phyloP scores from a whole-genome alignment of 257 asterid species.

The Plantago elongata region DNA sequence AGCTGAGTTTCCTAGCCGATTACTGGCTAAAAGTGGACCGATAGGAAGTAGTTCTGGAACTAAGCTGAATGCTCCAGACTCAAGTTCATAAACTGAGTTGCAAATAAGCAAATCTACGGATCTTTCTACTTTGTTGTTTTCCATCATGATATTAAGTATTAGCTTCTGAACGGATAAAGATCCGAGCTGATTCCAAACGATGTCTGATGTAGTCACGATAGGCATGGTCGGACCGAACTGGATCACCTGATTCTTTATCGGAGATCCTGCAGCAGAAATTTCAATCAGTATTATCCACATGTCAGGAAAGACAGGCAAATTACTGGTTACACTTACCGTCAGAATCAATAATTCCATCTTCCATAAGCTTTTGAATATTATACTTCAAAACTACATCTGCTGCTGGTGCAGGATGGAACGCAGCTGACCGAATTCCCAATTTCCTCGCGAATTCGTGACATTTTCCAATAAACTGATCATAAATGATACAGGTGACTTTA shows the following conservation, averaged over 20 bases:
- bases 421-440: no score
- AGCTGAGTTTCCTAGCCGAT: constrained; percentile 14
- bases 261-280: constrained; percentile 21
- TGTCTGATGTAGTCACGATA: constrained; percentile 24
- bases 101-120: constrained; percentile 28
- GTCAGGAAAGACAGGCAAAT: no score
- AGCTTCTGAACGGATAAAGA: constrained; percentile 5
- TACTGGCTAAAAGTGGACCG: constrained; percentile 29
- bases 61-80: constrained; percentile 32
- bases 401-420: no score
- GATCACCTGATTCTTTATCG: constrained; percentile 13
- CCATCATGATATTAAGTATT: constrained; percentile 20
- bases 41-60: constrained; percentile 26
- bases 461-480: no score
- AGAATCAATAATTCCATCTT: no score
- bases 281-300: no score
- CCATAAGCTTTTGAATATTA: no score
- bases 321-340: no score
- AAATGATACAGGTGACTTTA: no score
- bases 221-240: constrained; percentile 31
- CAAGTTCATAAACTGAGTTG: constrained; percentile 32
- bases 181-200: constrained; percentile 24
- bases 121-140: constrained; percentile 10
- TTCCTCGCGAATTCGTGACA: no score
- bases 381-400: no score